Evolutionary conservation across 2,329 filamentous ascomycete species (phyloP).

Genomic region (Colletotrichum sp.): DNA sequence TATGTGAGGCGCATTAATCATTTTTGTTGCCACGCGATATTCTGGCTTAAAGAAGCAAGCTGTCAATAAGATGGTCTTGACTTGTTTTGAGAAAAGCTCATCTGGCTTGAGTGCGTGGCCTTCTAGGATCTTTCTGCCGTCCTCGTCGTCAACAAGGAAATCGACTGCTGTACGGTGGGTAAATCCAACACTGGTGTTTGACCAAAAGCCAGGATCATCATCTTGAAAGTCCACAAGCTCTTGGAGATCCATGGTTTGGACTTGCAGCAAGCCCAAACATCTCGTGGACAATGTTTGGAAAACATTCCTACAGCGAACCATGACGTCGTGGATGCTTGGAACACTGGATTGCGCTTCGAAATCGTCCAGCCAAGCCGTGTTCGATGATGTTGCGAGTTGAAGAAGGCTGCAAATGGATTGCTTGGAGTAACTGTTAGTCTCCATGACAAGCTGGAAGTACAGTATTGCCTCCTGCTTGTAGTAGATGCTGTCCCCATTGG

Average conservation of each 20-base stretch:
- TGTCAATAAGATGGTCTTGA: not conserved
- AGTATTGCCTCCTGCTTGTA: not conserved
- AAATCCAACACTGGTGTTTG: not conserved
- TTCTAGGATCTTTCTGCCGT: not conserved
- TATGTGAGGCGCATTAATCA: accelerated
- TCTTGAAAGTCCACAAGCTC: not conserved
- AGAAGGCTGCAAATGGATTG: not conserved
- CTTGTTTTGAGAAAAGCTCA: not conserved
- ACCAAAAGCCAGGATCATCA: not conserved
- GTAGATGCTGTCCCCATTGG: not conserved
- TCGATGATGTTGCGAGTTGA: not conserved
- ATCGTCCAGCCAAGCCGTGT: not conserved
- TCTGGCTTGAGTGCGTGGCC: not conserved
- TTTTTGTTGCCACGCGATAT: accelerated
- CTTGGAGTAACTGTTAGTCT: not conserved
- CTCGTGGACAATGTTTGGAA: not conserved
- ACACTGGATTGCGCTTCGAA: not conserved
- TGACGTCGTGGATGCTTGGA: not conserved
- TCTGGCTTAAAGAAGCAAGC: not conserved
- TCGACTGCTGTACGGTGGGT: not conserved
- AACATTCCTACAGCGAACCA: not conserved
- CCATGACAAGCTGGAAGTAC: not conserved
- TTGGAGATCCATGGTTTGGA: not conserved
- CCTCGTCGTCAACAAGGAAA: not conserved
- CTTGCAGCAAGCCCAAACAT: not conserved